Base-by-base conservation (phyloP, 306 rosid genomes). In the Prunus padus region DNA sequence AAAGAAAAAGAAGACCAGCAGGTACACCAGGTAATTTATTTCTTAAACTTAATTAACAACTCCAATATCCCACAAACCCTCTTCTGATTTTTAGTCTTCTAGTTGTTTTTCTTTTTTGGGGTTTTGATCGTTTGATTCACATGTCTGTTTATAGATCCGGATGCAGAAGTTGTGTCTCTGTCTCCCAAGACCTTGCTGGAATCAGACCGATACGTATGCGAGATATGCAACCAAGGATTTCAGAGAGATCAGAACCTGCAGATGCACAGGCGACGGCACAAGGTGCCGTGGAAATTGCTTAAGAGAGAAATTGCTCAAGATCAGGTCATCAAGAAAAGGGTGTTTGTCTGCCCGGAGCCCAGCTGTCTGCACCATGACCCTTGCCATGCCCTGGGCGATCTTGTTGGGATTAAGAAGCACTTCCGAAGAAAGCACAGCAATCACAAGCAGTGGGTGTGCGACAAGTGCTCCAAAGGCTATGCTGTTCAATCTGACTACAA, bases 191-290 rank as follows among this genome's bases (percentile, higher is more conserved):
- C 98, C 11, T 62, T 95, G 23, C 16, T 95, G 62, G 99, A 95
- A 82, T 95, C 98, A 5, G 98, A 92, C 72, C 81, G 93, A 9
- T 95, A 95, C 46, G 97, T 95, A 23, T 95, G 99, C 66, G 99
- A 95, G 97, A 95, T 95, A 96, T 95, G 99, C 82, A 92, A 90
- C 83, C 97, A 92, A 66, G 99, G 98, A 66, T 95, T 95, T 30
- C 98, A 95, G 74, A 84, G 99, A 33, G 99, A 95, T 84, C 99
- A 95, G 86, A 95, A 95, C 73, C 97, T 95, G 1, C 99, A 95
- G 90, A 95, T 95, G 99, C 99, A 95, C 67, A 74, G 97, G 50
- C 62, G 99, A 15, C 80, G 98, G 50, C 99, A 95, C 63, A 95
- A 90, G 65, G 98, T 95, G 57, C 99, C 99, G 0, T 95, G 99